phyloP scores from a whole-genome alignment of 805 yeast species.

The Candida ascalaphidarum region DNA sequence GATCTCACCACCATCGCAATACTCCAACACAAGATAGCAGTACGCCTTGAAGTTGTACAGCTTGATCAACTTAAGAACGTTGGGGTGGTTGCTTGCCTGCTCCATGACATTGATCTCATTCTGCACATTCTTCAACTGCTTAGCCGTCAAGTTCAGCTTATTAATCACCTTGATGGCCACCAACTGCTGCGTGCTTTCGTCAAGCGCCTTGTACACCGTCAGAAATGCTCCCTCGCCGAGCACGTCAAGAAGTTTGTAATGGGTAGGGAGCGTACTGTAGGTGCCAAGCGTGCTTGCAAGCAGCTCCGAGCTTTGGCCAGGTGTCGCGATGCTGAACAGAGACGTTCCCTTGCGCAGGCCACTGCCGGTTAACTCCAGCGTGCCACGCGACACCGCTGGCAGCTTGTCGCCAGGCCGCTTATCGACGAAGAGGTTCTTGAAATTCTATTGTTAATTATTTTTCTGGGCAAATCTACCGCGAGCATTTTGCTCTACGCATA shows the following conservation, averaged over 20 bases:
- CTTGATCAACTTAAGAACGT: slow-evolving; percentile 48
- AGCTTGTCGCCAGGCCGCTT: background rate
- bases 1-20: slow-evolving; percentile 71
- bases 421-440: slow-evolving; percentile 2
- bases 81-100: slow-evolving; percentile 45
- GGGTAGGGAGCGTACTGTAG: slow-evolving; percentile 15
- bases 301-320: too few relatives aligned
- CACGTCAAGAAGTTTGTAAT: slow-evolving; percentile 20
- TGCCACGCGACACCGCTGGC: too few relatives aligned
- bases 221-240: slow-evolving; percentile 91
- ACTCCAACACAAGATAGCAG: slow-evolving; percentile 61
- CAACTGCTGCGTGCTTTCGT: slow-evolving; percentile 26
- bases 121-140: slow-evolving; percentile 48
- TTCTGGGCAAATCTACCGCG: background rate
- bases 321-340: too few relatives aligned
- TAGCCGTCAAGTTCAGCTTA: slow-evolving; percentile 44
- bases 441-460: slow-evolving; percentile 3
- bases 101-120: slow-evolving; percentile 74
- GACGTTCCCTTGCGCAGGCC: too few relatives aligned
- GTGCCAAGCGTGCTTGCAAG: too few relatives aligned
- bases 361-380: too few relatives aligned
- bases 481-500: background rate
- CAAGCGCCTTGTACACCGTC: slow-evolving; percentile 66
- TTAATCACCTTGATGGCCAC: slow-evolving; percentile 75
- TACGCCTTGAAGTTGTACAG: slow-evolving; percentile 43